These are phyloP conservation scores for Stemphylium lycopersici DNA, from an alignment of 2,329 filamentous ascomycete genomes.

Conservation along the genomic window DNA sequence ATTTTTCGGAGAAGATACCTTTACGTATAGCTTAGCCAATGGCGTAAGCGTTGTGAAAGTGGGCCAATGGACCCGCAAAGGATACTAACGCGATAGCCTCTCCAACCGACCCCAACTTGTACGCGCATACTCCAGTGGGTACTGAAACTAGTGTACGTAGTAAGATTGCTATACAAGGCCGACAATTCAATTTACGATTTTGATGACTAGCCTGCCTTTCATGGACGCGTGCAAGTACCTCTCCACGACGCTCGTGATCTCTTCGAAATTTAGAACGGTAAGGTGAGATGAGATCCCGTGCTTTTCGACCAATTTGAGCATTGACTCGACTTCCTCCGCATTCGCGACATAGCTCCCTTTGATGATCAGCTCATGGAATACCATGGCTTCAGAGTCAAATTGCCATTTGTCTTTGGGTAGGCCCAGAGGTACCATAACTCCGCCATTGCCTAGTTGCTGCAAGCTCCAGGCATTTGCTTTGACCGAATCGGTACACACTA, in stretches of 20 bases:
- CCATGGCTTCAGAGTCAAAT: constrained; percentile 33
- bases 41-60: not conserved
- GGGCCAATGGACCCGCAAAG: constrained; percentile 1
- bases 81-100: constrained; percentile 14
- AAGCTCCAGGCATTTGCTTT: constrained; percentile 19
- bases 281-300: constrained; percentile 29
- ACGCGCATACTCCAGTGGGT: constrained; percentile 1
- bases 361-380: constrained; percentile 33
- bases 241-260: constrained; percentile 29
- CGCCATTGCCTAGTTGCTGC: constrained; percentile 29
- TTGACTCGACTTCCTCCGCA: constrained; percentile 29
- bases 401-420: constrained; percentile 34
- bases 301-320: constrained; percentile 31
- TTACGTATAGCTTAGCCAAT: constrained; percentile 23
- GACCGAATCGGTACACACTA: constrained; percentile 24
- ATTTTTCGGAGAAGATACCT: not conserved
- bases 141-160: not conserved
- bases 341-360: constrained; percentile 35
- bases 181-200: constrained; percentile 13
- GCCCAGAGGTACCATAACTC: constrained; percentile 33
- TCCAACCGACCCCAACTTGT: constrained; percentile 31
- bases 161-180: not conserved
- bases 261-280: constrained; percentile 25
- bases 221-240: constrained; percentile 26
- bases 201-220: constrained; percentile 34